Base-by-base conservation (phyloP, 2,329 filamentous ascomycete genomes). In the Dothiorella sarmentorum region DNA sequence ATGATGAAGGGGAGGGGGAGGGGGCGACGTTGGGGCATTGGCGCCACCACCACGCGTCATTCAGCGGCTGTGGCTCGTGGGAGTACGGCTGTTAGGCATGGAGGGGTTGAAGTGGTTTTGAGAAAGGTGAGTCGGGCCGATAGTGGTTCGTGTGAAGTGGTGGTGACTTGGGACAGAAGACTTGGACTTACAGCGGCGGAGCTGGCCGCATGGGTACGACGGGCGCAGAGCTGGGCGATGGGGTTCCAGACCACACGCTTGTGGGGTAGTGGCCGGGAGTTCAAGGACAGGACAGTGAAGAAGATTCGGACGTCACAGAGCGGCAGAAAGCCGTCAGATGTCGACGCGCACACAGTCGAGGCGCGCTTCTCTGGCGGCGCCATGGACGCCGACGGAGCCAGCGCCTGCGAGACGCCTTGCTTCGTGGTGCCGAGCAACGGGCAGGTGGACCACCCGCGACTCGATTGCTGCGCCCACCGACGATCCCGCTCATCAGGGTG, bases 401-500 rank as follows among this genome's bases (percentile, higher is more conserved):
- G 49, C 35, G 49, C 22, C 49, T 40, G 35, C 24, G 3, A 22
- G 27, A 35, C 22, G 20, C 18, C 9, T 17, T 38, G 22, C 27
- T 6, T 17, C 11, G 45, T 22, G 45, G 18, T 20, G 45, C 17
- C 17, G 15, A 18, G 26, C 27, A 20, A 31, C 47, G 27, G 45
- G 47, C 47, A 38, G 45, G 45, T 51, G 45, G 35, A 27, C 20
- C 35, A 17, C 43, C 15, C 20, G 43, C 49, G 49, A 53, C 49
- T 53, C 49, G 49, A 53, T 53, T 40, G 49, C 49, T 53, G 49
- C 49, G 49, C 49, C 49, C 35, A 53, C 49, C 49, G 49, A 53
- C 49, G 49, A 53, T 53, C 49, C 33, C 49, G 49, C 49, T 53
- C 49, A 53, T 53, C 49, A 53, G 49, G 49, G 49, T 53, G 49